These are phyloP conservation scores for Linnemannia elongata DNA, from an alignment of 192 early-diverging fungal genomes.

Conservation along the genomic window DNA sequence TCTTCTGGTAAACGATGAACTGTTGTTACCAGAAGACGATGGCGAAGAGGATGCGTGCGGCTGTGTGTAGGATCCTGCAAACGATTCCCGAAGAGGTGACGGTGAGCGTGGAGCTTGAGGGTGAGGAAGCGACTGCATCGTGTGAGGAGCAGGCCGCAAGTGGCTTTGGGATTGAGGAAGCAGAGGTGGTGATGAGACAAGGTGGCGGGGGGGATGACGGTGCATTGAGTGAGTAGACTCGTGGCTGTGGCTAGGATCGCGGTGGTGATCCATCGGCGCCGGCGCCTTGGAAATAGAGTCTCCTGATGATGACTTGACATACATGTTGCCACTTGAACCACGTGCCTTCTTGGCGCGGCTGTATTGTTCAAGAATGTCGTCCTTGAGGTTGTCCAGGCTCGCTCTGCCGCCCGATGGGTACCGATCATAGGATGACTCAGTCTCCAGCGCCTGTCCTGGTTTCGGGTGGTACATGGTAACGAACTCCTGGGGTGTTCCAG, in stretches of 20 bases:
- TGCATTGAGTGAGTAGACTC: neutral
- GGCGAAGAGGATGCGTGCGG: neutral
- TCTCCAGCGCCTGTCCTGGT: conserved; percentile 8
- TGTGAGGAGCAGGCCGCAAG: conserved; percentile 28
- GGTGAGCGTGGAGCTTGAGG: conserved; percentile 34
- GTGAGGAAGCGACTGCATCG: conserved; percentile 37
- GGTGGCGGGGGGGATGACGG: conserved; percentile 1
- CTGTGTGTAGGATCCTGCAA: conserved; percentile 23
- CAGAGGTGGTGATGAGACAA: conserved; percentile 39
- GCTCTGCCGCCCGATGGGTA: neutral
- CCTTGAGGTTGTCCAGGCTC: conserved; percentile 36
- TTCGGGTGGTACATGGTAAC: conserved; percentile 38
- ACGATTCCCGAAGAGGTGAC: conserved; percentile 46
- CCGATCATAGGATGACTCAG: conserved; percentile 10
- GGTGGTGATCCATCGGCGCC: conserved; percentile 13
- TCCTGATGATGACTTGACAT: conserved; percentile 36
- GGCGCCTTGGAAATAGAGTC: conserved; percentile 16
- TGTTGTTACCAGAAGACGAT: neutral
- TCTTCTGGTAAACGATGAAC: conserved; percentile 27
- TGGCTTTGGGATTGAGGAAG: conserved; percentile 10
- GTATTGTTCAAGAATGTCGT: conserved; percentile 37
- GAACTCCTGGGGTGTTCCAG: conserved; percentile 12
- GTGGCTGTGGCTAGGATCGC: conserved; percentile 11
- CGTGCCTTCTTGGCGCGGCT: conserved; percentile 42
- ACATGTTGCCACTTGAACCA: conserved; percentile 33